Base-by-base conservation (phyloP, 1,284 basidiomycete species). In the Rhodotorula glutinis region DNA sequence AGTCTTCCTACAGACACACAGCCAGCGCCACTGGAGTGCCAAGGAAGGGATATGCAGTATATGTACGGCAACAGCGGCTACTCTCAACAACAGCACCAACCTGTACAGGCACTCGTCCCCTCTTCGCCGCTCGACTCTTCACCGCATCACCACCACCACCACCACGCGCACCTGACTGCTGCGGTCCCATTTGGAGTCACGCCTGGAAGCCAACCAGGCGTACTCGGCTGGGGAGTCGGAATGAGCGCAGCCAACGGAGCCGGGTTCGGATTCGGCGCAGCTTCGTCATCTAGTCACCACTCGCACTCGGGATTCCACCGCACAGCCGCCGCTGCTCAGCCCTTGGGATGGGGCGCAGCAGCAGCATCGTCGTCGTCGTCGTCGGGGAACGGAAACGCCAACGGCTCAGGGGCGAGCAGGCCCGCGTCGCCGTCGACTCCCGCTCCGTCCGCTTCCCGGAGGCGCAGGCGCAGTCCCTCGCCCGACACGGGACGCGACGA, bases 201-300 rank as follows among this genome's bases (percentile, higher is more conserved):
- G 8, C 63, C 67, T 2, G 67, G 67, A 23, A 60, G 57, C 4
- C 67, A 69, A 11, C 67, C 67, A 0, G 67, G 67, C 2, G 58
- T 58, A 0, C 64, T 69, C 47, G 65, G 63, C 53, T 69, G 63
- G 61, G 67, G 64, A 2, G 41, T 69, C 2, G 67, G 67, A 21
- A 63, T 66, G 57, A 60, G 61, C 49, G 40, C 57, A 4, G 64
- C 67, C 2, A 66, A 68, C 46, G 53, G 61, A 10, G 61, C 52
- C 29, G 67, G 63, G 0, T 23, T 51, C 19, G 58, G 59, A 9
- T 65, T 65, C 54, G 51, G 47, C 40, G 47, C 33, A 40, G 46
- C 57, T n/a, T 21, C 43, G 17, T 16, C 52, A 21, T 19, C 52
- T 16, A 33, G 16, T 14, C 51, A 47, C 21, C 46, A 19, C 47